Base-by-base conservation (phyloP, 768 basidiomycete species). In the Pulveroboletus sp. region DNA sequence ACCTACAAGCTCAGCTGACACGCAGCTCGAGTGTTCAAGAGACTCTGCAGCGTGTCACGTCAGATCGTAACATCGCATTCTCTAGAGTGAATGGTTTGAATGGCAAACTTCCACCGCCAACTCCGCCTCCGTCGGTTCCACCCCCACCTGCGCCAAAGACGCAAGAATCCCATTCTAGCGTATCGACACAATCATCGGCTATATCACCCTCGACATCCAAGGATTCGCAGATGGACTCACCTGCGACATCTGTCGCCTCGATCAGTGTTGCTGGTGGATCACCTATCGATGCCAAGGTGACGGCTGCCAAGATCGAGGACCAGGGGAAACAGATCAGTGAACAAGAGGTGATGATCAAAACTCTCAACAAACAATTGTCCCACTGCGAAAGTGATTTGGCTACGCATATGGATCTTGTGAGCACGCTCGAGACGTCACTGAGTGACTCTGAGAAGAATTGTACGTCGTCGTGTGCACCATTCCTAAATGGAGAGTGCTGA, bases 401-500 rank as follows among this genome's bases (percentile, higher is more conserved):
- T 58, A 84, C 88, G 23, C 91, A 94, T 61, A 91, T 93, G 80
- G 90, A 95, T 65, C 79, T 93, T 45, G 90, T 93, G 52, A 78
- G 72, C 53, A 89, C 85, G 10, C 76, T 95, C 21, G 91, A 95
- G 70, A 79, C 84, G 37, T 91, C 90, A 6, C 75, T 95, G 13
- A 87, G 87, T 42, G 93, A 95, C 60, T 90, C 90, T 19, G 94
- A 95, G 72, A 91, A 95, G 68, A 94, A 93, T 62, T 74, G 91
- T 93, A 68, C 71, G 90, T 81, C n/a, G n/a, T 52, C 12, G 45
- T 31, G 48, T 40, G 45, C 50, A 21, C 21, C 25, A 38, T 44
- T 39, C 20, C 41, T 38, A n/a, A 24, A 20, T 25, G 31, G 35
- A 42, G 10, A 41, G 20, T 25, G 41, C 53, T 50, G 40, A 56